Base-by-base conservation (phyloP, 1,284 basidiomycete species). In the Omphalotus olearius region DNA sequence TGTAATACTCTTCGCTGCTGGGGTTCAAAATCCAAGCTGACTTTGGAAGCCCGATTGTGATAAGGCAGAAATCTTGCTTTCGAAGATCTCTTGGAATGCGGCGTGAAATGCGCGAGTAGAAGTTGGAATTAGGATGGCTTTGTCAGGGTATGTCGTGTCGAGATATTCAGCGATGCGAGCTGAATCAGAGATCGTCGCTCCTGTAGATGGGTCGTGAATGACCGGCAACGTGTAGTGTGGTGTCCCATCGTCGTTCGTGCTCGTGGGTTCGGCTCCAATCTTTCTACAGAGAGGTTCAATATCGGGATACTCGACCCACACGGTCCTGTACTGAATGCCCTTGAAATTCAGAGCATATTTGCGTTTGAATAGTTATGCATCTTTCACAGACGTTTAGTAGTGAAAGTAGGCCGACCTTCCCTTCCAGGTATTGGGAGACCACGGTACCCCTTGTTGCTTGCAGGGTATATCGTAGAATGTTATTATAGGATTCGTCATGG, bases 281-380 rank as follows among this genome's bases (percentile, higher is more conserved):
- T 63, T 56, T 42, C 62, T 65, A 56, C 64, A 65, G 1, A 58
- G 54, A 2, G 56, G 47, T 38, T 64, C 69, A 53, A 76, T 68
- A 20, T 76, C 72, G 0, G 69, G 67, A 41, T 66, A 72, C 45
- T 71, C 69, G 9, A 76, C 47, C 69, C 69, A 73, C 26, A 65
- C 67, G 13, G 71, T 74, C 39, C 61, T 60, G 62, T 72, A 73
- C 2, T 69, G 62, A 11, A 76, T 56, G 3, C 63, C 59, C 56
- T 77, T 77, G 61, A 62, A 72, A 50, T 73, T 72, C 1, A 75
- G 60, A 9, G 58, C 52, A 41, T 63, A 70, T 52, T 67, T 23
- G 5, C 23, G 23, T 23, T 23, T 3, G 23, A 23, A 23, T 3
- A 23, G n/a, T n/a, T n/a, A n/a, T n/a, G n/a, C n/a, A n/a, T n/a